These are phyloP conservation scores for Fusarium foetens DNA, from an alignment of 2,329 filamentous ascomycete species.

Conservation along the genomic window DNA sequence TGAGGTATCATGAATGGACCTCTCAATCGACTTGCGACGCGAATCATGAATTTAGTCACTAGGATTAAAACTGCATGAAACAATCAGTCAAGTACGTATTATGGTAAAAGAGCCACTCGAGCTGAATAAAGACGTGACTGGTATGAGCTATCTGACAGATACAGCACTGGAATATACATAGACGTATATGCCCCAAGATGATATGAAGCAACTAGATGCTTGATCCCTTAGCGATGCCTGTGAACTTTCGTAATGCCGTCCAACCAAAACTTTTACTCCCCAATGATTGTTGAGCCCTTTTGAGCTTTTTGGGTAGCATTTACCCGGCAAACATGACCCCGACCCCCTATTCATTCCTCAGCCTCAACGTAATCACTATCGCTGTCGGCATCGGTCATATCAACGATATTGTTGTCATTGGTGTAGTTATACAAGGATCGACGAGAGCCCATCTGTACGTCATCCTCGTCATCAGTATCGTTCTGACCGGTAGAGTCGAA, in stretches of 20 bases:
- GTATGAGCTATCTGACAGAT: not conserved
- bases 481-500: slow-evolving; percentile 28
- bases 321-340: not conserved
- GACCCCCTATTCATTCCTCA: not conserved
- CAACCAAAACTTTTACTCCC: not conserved
- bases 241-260: not conserved
- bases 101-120: not conserved
- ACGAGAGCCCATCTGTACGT: not conserved
- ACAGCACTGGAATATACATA: not conserved
- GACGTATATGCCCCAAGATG: not conserved
- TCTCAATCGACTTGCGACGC: not conserved
- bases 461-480: not conserved
- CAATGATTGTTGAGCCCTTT: not conserved
- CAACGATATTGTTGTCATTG: not conserved
- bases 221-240: not conserved
- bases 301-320: not conserved
- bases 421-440: not conserved
- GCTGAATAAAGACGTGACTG: not conserved
- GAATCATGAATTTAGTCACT: not conserved
- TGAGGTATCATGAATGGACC: too few species aligned
- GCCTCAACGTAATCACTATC: not conserved
- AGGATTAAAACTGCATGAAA: too few species aligned
- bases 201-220: not conserved
- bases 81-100: too few species aligned
- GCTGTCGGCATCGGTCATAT: not conserved